These are phyloP conservation scores for Medakamo hakoo DNA, from an alignment of 139 green algal species.

Conservation along the genomic window DNA sequence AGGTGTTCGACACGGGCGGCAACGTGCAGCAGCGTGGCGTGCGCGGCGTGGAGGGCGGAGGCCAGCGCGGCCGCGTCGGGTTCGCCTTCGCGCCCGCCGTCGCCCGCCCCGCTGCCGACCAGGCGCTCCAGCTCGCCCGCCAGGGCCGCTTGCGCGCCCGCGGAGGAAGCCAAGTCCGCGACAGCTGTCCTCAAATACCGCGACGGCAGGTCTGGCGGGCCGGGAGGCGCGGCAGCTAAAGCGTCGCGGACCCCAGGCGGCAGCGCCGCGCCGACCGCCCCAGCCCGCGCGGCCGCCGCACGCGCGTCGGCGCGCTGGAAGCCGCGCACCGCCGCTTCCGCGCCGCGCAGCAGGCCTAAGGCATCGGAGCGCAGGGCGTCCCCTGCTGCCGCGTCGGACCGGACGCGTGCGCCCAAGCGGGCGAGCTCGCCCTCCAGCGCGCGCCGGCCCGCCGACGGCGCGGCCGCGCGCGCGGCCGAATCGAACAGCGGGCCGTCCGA, in stretches of 20 bases:
- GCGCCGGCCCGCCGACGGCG: too few relatives aligned
- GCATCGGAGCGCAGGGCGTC: not conserved
- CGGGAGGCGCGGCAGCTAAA: too few relatives aligned
- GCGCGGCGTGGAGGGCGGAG: not conserved
- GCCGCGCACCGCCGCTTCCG: not conserved
- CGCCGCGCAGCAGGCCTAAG: not conserved
- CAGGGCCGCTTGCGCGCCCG: not conserved
- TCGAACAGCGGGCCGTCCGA: not conserved
- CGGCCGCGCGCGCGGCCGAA: too few relatives aligned
- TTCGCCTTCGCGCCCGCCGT: too few relatives aligned
- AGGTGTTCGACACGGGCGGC: not conserved
- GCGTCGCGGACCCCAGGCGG: not conserved
- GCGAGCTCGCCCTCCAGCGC: not conserved
- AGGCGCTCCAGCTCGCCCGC: not conserved
- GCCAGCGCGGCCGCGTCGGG: not conserved
- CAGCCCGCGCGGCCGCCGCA: too few relatives aligned
- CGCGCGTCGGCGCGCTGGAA: too few relatives aligned
- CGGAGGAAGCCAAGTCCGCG: not conserved
- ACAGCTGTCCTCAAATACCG: not conserved
- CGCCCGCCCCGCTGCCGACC: too few relatives aligned
- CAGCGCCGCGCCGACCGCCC: not conserved
- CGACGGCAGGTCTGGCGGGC: not conserved
- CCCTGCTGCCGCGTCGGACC: not conserved
- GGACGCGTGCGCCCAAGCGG: not conserved
- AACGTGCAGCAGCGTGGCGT: not conserved